Evolutionary conservation across 495 filamentous ascomycete genomes (phyloP).

Genomic region (Xeromyces bisporus): DNA sequence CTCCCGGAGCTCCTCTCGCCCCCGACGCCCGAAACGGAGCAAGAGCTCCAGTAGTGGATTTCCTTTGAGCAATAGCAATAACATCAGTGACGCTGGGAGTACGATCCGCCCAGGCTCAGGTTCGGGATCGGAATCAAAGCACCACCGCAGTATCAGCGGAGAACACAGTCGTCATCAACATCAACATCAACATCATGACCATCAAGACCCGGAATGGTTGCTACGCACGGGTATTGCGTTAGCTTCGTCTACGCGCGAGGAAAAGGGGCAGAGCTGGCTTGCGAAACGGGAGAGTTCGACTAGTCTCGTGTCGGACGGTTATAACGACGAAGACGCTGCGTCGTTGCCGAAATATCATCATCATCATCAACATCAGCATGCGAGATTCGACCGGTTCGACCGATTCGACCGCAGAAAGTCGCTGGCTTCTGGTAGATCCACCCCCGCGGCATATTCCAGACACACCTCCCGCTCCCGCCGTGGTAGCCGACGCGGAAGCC

Average conservation of each 20-base stretch:
- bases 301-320: conserved; percentile 37
- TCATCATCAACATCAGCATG: conserved; percentile 13
- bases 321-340: conserved; percentile 17
- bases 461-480: conserved; percentile 18
- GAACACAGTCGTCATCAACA: conserved; percentile 1
- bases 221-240: conserved; percentile 55
- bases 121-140: conserved; percentile 3
- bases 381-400: no score
- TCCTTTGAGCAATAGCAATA: conserved; percentile 21
- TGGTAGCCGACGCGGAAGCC: conserved; percentile 18
- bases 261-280: conserved; percentile 69
- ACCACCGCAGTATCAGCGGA: conserved; percentile 4
- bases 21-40: conserved; percentile 20
- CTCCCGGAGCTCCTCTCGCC: conserved; percentile 28
- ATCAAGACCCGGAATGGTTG: conserved; percentile 50
- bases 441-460: conserved; percentile 17
- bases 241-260: conserved; percentile 51
- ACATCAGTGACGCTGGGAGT: no score
- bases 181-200: conserved; percentile 3
- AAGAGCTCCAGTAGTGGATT: conserved; percentile 22
- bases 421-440: conserved; percentile 19
- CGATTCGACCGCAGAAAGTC: conserved; percentile 7
- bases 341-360: conserved; percentile 2
- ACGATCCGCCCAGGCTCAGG: no score
- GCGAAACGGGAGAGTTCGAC: conserved; percentile 55